Evolutionary conservation across 805 yeast genomes (phyloP), one percentile per base, ranked within the genome.

Genomic region (Kluyveromyces aestuarii): DNA sequence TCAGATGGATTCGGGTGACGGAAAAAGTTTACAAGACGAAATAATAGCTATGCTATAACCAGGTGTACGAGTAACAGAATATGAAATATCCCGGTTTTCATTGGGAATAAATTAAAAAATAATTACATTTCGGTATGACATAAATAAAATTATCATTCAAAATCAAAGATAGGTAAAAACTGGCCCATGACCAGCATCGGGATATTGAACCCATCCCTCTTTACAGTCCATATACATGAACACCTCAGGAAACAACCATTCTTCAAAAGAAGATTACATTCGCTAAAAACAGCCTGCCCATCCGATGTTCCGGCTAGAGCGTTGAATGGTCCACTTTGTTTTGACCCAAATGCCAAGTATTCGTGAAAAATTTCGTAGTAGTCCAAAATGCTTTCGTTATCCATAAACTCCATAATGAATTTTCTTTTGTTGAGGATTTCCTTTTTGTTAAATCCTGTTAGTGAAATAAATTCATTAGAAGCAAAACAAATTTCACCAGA

Each of bases 151-250:
- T 11, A 13, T 50, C 48, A 54, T 17, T 51, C 52, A 17, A 50
- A 47, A n/a, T 55, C 55, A 40, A 84, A 66, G 2, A 84, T 76
- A 1, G 93, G 93, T 40, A 85, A 61, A 58, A 85, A 84, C 60
- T 87, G 91, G 0, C 95, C 95, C 41, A 85, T 82, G 17, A 87
- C 80, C 59, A 87, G 70, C 87, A 86, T 81, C 8, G 96, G 95
- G 44, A 87, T 79, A 64, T 85, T 91, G 66, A 85, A 87, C 44
- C 82, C 79, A 66, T 87, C 95, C 55, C 93, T 70, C 55, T 84
- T 84, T 14, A 87, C 87, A 0, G 95, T 87, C 89, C 93, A 84
- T 14, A 87, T 87, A 40, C 87, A 80, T 38, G 89, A 82, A 57
- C 89, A 85, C 51, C 79, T 79, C 21, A 82, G 74, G 48, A 60